phyloP scores from a whole-genome alignment of 2,329 filamentous ascomycete species.

The Alternaria consortialis region DNA sequence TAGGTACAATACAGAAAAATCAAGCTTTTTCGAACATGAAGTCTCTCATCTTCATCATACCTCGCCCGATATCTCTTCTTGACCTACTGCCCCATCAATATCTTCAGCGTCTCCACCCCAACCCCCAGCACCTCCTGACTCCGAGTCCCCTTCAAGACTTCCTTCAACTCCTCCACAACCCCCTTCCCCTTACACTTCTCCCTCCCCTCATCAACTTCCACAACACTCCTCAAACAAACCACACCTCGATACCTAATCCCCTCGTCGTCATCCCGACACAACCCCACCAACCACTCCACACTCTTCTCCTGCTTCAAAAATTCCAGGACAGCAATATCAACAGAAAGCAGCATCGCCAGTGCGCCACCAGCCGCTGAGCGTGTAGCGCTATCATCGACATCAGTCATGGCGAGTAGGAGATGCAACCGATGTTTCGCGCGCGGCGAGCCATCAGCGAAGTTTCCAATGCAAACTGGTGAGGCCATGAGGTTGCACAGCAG shows the following conservation, averaged over 20 bases:
- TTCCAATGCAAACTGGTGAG: constrained; percentile 69
- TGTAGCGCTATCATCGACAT: constrained; percentile 82
- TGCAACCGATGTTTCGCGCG: constrained; percentile 79
- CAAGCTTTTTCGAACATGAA: too few species aligned
- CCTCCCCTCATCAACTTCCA: constrained; percentile 62
- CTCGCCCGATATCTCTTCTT: too few species aligned
- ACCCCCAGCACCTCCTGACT: constrained; percentile 75
- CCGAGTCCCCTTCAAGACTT: constrained; percentile 73
- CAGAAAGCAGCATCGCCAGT: constrained; percentile 82
- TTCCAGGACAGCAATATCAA: constrained; percentile 75
- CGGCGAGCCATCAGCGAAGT: constrained; percentile 73
- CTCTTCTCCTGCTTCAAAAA: constrained; percentile 74
- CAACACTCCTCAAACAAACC: constrained; percentile 77
- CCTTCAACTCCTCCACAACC: constrained; percentile 74
- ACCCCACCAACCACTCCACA: constrained; percentile 76
- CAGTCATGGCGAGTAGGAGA: constrained; percentile 85
- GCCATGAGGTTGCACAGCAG: constrained; percentile 90
- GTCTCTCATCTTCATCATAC: too few species aligned
- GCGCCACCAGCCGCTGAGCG: constrained; percentile 87
- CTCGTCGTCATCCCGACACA: constrained; percentile 76
- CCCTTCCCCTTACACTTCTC: constrained; percentile 61
- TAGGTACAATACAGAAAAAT: not conserved
- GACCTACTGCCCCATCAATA: constrained; percentile 57
- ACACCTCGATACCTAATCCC: constrained; percentile 76
- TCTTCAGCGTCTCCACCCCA: constrained; percentile 77